Percentiles rank a stretch among this genome's conserved stretches.
Conservation (phyloP, 441 rosid species). For the Pelargonium fulgidum region DNA sequence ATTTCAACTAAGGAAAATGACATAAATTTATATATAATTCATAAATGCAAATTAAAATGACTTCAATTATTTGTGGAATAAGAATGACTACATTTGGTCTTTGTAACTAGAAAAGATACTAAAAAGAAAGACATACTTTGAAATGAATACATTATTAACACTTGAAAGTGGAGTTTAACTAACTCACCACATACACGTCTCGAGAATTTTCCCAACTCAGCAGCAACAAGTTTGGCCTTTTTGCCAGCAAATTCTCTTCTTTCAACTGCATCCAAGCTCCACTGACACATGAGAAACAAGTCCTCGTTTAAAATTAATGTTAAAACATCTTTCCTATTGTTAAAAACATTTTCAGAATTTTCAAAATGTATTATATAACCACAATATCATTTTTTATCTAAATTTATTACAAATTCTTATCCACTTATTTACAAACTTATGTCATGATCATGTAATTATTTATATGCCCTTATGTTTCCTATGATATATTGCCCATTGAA, state of each 20-base stretch:
- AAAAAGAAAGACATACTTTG: conserved; percentile 3
- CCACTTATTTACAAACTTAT: no score
- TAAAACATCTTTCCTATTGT: neutral
- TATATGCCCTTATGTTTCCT: no score
- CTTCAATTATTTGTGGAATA: no score
- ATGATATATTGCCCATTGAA: no score
- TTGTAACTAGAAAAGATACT: neutral
- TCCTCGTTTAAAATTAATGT: neutral
- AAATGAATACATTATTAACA: conserved; percentile 3
- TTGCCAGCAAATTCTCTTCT: conserved; percentile 80
- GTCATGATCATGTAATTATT: no score
- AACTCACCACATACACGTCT: conserved; percentile 67
- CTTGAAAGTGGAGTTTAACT: neutral
- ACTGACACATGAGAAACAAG: conserved; percentile 32
- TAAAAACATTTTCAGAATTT: neutral
- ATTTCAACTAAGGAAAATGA: no score
- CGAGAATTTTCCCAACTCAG: conserved; percentile 78
- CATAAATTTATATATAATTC: no score
- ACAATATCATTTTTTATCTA: no score
- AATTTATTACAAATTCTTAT: no score
- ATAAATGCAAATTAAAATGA: no score
- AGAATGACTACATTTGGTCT: neutral
- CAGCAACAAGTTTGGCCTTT: conserved; percentile 87
- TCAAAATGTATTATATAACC: neutral
- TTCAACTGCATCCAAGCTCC: conserved; percentile 75